A percentile compares a stretch with the other conserved stretches of the same genome.
These are phyloP conservation scores for Margaritispora aquatica DNA, from an alignment of 495 filamentous ascomycete genomes.

Conservation along the genomic window DNA sequence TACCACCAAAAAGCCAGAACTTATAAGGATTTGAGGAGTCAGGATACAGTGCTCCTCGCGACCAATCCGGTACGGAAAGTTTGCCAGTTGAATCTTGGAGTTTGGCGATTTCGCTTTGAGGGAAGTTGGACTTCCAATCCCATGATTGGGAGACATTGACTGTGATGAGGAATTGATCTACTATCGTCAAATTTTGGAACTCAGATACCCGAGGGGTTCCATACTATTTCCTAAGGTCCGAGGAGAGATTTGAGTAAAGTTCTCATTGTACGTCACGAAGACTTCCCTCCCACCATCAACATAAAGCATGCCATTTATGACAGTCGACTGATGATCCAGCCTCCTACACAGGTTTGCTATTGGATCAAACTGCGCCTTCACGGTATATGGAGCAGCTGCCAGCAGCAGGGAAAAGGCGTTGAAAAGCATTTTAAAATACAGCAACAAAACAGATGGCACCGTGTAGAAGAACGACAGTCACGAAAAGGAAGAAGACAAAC, in stretches of 20 bases:
- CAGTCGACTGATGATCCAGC: background rate
- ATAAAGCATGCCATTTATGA: slow-evolving; percentile 5
- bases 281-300: slow-evolving; percentile 2
- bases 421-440: background rate
- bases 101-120: slow-evolving; percentile 26
- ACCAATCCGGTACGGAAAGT: background rate
- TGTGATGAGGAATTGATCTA: slow-evolving; percentile 31
- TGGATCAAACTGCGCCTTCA: background rate
- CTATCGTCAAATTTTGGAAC: background rate
- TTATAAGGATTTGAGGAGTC: slow-evolving; percentile 19
- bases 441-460: background rate
- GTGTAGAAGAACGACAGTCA: background rate
- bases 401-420: background rate
- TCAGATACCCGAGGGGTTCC: background rate
- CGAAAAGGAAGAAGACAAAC: background rate
- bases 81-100: slow-evolving; percentile 24
- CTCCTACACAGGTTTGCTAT: background rate
- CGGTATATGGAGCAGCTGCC: background rate
- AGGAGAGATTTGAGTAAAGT: background rate
- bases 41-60: slow-evolving; percentile 26
- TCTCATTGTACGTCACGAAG: background rate
- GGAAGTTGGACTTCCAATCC: slow-evolving; percentile 39
- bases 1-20: slow-evolving; percentile 34
- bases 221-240: background rate
- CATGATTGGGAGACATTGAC: slow-evolving; percentile 33